Percentiles rank a stretch among this genome's conserved stretches.
phyloP scores from a whole-genome alignment of 164 flowering plant species.

The Warburgia ugandensis region DNA sequence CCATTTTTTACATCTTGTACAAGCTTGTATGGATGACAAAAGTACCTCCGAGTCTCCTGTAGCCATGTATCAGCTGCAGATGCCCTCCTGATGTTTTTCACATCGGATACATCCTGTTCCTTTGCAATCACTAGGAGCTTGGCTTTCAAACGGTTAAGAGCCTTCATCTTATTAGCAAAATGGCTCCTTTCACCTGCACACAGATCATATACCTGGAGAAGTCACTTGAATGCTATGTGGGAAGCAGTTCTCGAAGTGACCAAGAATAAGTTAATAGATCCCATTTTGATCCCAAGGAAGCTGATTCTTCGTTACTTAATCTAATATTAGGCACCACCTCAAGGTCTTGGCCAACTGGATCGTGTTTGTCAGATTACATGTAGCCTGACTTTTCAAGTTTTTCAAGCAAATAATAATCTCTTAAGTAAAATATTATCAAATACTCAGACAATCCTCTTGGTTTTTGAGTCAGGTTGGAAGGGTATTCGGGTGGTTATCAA shows the following conservation, averaged over 20 bases:
- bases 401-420: too few relatives aligned
- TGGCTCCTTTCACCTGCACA: slow-evolving; percentile 73
- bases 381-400: too few relatives aligned
- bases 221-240: neutral
- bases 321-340: too few relatives aligned
- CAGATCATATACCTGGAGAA: neutral
- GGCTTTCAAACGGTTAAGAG: slow-evolving; percentile 72
- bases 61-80: slow-evolving; percentile 26
- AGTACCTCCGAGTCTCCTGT: slow-evolving; percentile 53
- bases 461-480: too few relatives aligned
- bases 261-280: neutral
- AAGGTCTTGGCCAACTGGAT: too few relatives aligned
- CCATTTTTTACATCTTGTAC: slow-evolving; percentile 81
- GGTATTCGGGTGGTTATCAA: too few relatives aligned
- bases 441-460: too few relatives aligned
- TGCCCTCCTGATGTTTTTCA: slow-evolving; percentile 34
- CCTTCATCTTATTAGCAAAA: slow-evolving; percentile 74
- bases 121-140: slow-evolving; percentile 46
- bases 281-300: too few relatives aligned
- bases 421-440: too few relatives aligned
- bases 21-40: slow-evolving; percentile 51
- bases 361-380: too few relatives aligned
- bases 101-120: slow-evolving; percentile 43
- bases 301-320: too few relatives aligned
- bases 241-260: neutral